These are phyloP conservation scores for Nemania abortiva DNA, from an alignment of 2,329 filamentous ascomycete species.

Conservation along the genomic window DNA sequence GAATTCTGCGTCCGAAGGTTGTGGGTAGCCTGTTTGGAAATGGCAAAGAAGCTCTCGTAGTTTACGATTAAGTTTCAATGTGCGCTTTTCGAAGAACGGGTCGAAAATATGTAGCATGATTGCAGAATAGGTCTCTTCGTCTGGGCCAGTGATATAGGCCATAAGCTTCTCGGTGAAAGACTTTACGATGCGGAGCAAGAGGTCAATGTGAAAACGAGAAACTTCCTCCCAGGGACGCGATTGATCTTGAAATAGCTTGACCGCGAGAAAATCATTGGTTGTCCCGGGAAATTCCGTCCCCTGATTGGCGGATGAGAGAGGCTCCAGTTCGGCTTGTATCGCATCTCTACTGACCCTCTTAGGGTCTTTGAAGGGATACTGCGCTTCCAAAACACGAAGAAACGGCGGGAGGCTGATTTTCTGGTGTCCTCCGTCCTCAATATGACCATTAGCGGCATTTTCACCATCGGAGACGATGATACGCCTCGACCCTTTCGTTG, in stretches of 20 bases:
- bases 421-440: conserved; percentile 61
- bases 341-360: conserved; percentile 35
- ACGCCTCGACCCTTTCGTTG: conserved; percentile 47
- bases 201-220: conserved; percentile 52
- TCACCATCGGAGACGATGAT: conserved; percentile 35
- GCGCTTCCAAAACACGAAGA: conserved; percentile 49
- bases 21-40: conserved; percentile 52
- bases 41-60: conserved; percentile 56
- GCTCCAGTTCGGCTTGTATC: conserved; percentile 48
- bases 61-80: conserved; percentile 50
- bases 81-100: conserved; percentile 48
- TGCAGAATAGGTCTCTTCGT: conserved; percentile 42
- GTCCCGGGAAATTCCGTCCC: conserved; percentile 57
- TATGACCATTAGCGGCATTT: neutral
- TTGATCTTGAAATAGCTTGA: conserved; percentile 57
- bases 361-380: conserved; percentile 51
- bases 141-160: conserved; percentile 49
- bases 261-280: conserved; percentile 53
- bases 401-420: conserved; percentile 43
- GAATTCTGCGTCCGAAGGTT: conserved; percentile 53
- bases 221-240: conserved; percentile 56
- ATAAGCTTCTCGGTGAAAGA: conserved; percentile 56
- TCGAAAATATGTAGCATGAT: conserved; percentile 45
- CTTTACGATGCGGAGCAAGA: conserved; percentile 49
- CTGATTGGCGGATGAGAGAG: conserved; percentile 53